Percentiles rank a stretch among this genome's conserved stretches.
Evolutionary conservation across 1,284 basidiomycete genomes (phyloP).

Genomic region (Xerocomus amazonicus): DNA sequence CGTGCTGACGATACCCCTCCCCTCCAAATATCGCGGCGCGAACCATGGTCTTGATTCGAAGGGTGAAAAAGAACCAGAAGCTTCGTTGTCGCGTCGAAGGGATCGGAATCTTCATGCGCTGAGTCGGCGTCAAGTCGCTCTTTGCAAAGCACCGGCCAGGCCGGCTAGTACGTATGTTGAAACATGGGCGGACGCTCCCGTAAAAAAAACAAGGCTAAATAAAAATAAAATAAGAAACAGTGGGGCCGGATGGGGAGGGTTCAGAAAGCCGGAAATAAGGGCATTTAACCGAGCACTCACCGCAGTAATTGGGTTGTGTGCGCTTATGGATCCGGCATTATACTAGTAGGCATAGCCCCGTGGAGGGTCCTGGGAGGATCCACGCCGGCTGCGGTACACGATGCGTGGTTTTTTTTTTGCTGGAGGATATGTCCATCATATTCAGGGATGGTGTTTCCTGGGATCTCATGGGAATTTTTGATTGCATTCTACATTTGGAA

Average conservation of each 20-base stretch:
- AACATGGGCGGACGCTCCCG: slow-evolving; percentile 4
- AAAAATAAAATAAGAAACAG: not conserved
- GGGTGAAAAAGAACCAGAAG: slow-evolving; percentile 1
- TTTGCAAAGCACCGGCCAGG: not conserved
- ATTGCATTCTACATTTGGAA: not conserved
- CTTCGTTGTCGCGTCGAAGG: not conserved
- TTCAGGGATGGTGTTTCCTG: not conserved
- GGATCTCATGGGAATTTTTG: not conserved
- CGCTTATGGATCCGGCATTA: no score
- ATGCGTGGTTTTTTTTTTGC: not conserved
- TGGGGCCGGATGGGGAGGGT: no score
- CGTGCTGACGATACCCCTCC: not conserved
- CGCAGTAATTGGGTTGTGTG: no score
- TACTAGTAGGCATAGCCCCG: no score
- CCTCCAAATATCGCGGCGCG: not conserved
- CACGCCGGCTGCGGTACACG: not conserved
- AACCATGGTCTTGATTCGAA: not conserved
- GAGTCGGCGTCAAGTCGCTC: slow-evolving; percentile 1
- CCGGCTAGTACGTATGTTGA: not conserved
- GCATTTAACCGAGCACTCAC: no score
- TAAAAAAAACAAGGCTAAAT: not conserved
- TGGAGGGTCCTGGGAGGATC: not conserved
- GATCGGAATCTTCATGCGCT: not conserved
- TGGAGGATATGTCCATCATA: no score
- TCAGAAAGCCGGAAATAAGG: no score